Evolutionary conservation across 176 grass and related monocot species (phyloP), one percentile per base, ranked within the genome.

Genomic region (Oryza glaberrima): DNA sequence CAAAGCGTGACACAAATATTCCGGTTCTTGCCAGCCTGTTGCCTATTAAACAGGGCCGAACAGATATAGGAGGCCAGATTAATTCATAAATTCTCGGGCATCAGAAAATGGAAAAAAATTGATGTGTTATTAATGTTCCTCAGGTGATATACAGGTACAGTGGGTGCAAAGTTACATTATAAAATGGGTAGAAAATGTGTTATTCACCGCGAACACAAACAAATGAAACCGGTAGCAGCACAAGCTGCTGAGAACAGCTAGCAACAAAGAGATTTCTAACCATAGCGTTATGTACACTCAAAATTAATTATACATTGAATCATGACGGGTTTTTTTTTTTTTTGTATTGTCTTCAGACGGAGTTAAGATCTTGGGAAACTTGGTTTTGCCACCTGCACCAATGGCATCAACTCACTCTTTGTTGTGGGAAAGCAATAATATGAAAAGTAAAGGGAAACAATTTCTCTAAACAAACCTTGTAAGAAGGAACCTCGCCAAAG

Each of bases 281-380:
- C 25, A 78, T 16, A 44, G 84, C 60, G 72, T 87, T 94, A 94
- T 97, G 77, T 90, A 98, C 92, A 98, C 84, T 89, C 81, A 88
- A 87, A 90, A 90, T 89, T 88, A 89, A 91, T 91, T 93, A 88
- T 86, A 82, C 88, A 91, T 80, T 48, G 51, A 54, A 86, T 78
- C 86, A 86, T 84, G 69, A 83, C 66, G 61, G 48, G 69, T 28
- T 35, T 36, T 36, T 19, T 52, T 20, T 58, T 54, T 30, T 69
- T 72, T 78, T 77, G 76, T 69, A 82, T 45, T 71, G 26, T 30
- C 38, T 69, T 94, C 93, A 99, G 63, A 94, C 90, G 9, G 91
- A 86, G 82, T 90, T 96, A 64, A 99, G 93, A 80, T 99, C 94
- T 79, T 94, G 91, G 2, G 97, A 99, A 80, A 96, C 94, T 88